Percentiles rank a stretch among this genome's conserved stretches.
phyloP scores from a whole-genome alignment of 305 asterid genomes.

The Solanum hybrid region DNA sequence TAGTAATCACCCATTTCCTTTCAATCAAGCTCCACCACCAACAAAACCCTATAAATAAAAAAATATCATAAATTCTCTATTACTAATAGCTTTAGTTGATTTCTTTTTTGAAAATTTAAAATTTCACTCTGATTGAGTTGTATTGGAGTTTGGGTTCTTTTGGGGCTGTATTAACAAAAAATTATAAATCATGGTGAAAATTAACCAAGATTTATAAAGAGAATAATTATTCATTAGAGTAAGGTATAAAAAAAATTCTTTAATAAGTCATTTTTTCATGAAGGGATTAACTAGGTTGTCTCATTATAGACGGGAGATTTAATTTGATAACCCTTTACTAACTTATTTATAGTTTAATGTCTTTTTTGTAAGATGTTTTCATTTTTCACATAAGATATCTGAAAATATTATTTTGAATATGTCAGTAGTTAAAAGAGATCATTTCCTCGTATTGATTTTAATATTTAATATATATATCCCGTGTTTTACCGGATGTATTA shows the following conservation, averaged over 20 bases:
- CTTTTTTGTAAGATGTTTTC: neutral
- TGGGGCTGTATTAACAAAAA: neutral
- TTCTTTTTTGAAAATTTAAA: neutral
- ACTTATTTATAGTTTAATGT: neutral
- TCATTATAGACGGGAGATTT: neutral
- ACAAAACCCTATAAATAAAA: neutral
- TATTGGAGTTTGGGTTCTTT: neutral
- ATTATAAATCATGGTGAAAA: neutral
- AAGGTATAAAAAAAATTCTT: neutral
- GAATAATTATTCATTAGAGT: neutral
- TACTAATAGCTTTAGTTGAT: neutral
- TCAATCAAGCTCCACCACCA: neutral
- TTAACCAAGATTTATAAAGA: neutral
- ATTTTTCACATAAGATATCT: neutral
- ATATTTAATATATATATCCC: too few relatives aligned
- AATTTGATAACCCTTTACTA: neutral
- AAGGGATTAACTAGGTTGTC: neutral
- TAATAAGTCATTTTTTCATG: neutral
- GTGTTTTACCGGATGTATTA: neutral
- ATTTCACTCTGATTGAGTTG: neutral
- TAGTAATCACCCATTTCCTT: neutral
- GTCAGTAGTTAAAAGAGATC: neutral
- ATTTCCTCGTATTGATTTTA: too few relatives aligned
- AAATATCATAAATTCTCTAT: too few relatives aligned
- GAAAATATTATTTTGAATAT: too few relatives aligned